Conservation (phyloP, 306 rosid species). For the Rosa rugosa region DNA sequence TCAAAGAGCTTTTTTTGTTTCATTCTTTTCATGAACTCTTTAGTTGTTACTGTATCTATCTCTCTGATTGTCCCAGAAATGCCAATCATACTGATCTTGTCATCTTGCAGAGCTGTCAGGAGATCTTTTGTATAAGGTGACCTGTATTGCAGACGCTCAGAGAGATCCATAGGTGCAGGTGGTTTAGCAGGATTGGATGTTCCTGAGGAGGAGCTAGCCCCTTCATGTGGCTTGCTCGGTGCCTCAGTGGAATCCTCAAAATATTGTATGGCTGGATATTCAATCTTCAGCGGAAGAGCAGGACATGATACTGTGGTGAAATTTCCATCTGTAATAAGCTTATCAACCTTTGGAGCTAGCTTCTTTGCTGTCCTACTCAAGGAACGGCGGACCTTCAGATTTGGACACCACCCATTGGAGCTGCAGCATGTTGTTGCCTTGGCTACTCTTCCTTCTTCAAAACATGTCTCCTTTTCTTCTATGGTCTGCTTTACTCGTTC, state of each 20-base stretch:
- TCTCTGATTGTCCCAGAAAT: not conserved
- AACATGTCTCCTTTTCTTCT: not conserved
- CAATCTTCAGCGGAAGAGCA: not conserved
- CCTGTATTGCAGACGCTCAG: not conserved
- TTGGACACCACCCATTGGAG: slow-evolving; percentile 2
- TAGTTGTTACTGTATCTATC: not conserved
- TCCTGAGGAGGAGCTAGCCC: not conserved
- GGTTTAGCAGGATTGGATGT: not conserved
- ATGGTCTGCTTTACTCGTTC: not conserved
- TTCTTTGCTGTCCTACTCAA: too few species aligned
- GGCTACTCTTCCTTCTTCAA: not conserved
- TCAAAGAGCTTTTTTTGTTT: slow-evolving; percentile 12
- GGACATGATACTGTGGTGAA: not conserved
- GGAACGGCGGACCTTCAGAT: not conserved
- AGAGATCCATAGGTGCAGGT: not conserved
- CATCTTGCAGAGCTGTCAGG: slow-evolving; percentile 8
- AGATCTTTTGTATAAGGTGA: slow-evolving; percentile 7
- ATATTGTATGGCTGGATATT: accelerated
- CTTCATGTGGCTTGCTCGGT: not conserved
- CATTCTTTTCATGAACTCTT: not conserved
- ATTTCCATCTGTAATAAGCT: not conserved
- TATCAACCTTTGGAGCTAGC: not conserved
- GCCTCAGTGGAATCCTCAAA: not conserved
- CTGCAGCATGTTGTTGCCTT: slow-evolving; percentile 1
- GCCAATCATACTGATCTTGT: not conserved